Conservation (phyloP, 1,284 basidiomycete species). For the Bjerkandera adusta region DNA sequence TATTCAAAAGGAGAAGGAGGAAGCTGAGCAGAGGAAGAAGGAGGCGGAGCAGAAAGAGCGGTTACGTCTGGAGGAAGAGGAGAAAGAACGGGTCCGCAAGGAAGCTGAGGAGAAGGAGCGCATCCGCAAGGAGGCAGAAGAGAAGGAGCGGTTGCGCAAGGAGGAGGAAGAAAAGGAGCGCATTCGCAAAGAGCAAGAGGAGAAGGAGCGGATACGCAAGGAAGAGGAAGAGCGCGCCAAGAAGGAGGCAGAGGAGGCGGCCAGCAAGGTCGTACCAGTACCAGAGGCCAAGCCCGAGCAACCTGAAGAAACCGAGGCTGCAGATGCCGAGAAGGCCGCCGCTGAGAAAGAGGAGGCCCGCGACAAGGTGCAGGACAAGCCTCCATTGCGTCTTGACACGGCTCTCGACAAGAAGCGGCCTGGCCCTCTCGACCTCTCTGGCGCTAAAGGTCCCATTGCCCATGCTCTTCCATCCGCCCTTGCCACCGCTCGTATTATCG, state of each 20-base stretch:
- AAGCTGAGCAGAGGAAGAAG: slow-evolving; percentile 27
- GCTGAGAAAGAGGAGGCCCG: slow-evolving; percentile 31
- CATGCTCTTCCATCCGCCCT: slow-evolving; percentile 64
- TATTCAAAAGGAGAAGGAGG: slow-evolving; percentile 32
- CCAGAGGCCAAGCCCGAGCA: slow-evolving; percentile 19
- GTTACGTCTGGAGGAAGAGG: slow-evolving; percentile 27
- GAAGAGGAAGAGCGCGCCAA: slow-evolving; percentile 31
- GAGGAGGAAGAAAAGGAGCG: slow-evolving; percentile 37
- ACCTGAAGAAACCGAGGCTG: slow-evolving; percentile 20
- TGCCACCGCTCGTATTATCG: slow-evolving; percentile 76
- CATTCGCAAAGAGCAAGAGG: slow-evolving; percentile 30
- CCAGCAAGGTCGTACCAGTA: slow-evolving; percentile 26
- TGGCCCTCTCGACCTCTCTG: slow-evolving; percentile 69
- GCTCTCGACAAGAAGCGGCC: slow-evolving; percentile 53
- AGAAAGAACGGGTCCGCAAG: slow-evolving; percentile 19
- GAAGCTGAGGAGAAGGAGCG: slow-evolving; percentile 22
- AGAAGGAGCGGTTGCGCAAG: slow-evolving; percentile 23
- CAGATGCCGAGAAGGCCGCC: slow-evolving; percentile 30
- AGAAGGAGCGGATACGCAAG: slow-evolving; percentile 27
- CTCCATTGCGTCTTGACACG: slow-evolving; percentile 61
- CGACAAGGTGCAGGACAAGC: slow-evolving; percentile 38
- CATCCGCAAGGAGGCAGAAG: slow-evolving; percentile 27
- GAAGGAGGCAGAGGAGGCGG: slow-evolving; percentile 29
- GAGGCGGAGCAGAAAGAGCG: slow-evolving; percentile 14
- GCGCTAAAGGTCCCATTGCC: slow-evolving; percentile 39